phyloP scores from a whole-genome alignment of 768 basidiomycete species.

The Pisolithus marmoratus region DNA sequence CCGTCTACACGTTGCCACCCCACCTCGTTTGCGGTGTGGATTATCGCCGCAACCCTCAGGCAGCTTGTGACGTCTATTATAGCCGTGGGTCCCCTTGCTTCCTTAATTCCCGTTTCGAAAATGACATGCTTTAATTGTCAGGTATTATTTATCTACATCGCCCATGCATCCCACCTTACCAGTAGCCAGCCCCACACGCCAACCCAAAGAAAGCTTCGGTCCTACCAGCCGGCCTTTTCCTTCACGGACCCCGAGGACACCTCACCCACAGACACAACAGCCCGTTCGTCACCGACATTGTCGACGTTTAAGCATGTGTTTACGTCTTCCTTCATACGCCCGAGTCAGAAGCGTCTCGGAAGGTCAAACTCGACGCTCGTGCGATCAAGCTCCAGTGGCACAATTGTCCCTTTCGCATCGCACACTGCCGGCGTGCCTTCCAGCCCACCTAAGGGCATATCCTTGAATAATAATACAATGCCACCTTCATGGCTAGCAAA shows the following conservation, averaged over 20 bases:
- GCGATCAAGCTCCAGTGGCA: slow-evolving; percentile 22
- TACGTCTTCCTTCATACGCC: neutral
- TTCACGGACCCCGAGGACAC: slow-evolving; percentile 16
- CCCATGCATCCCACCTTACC: slow-evolving; percentile 10
- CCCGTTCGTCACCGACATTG: slow-evolving; percentile 9
- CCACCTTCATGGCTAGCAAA: slow-evolving; percentile 8
- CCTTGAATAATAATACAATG: slow-evolving; percentile 9
- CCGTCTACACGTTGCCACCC: slow-evolving; percentile 11
- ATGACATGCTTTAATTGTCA: slow-evolving; percentile 6
- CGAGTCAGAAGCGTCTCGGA: neutral
- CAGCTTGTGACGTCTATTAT: slow-evolving; percentile 46
- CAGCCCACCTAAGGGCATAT: slow-evolving; percentile 7
- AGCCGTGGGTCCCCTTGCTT: slow-evolving; percentile 40
- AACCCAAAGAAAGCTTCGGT: neutral
- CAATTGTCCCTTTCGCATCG: slow-evolving; percentile 22
- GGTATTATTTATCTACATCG: slow-evolving; percentile 18
- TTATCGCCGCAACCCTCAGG: slow-evolving; percentile 47
- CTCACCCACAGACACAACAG: slow-evolving; percentile 12
- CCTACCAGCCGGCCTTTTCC: slow-evolving; percentile 13
- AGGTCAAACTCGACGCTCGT: slow-evolving; percentile 20
- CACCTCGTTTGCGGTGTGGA: slow-evolving; percentile 45
- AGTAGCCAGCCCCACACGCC: slow-evolving; percentile 13
- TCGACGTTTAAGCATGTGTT: slow-evolving; percentile 6
- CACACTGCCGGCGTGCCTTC: slow-evolving; percentile 19
- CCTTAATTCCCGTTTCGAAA: neutral